Conservation (phyloP, 2,329 filamentous ascomycete genomes). For the Arachnopeziza araneosa region DNA sequence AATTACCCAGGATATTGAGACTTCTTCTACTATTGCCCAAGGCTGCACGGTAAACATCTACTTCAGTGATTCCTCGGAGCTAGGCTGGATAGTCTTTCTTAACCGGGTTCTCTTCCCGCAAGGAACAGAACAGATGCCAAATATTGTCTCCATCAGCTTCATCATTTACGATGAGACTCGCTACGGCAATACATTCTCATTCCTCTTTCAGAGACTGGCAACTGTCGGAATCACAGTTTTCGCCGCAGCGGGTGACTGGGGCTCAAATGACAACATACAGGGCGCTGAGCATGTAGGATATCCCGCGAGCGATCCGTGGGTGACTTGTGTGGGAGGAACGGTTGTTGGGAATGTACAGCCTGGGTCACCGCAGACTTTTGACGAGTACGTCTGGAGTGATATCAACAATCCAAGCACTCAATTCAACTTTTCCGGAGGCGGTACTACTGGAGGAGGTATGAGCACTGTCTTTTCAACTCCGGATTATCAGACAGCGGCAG, state of each 20-base stretch:
- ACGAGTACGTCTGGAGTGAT: conserved; percentile 1
- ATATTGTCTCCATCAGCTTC: neutral
- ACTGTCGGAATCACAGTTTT: neutral
- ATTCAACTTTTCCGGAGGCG: neutral
- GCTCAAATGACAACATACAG: neutral
- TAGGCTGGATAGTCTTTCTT: neutral
- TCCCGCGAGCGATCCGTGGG: neutral
- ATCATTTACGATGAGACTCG: neutral
- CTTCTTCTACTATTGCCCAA: conserved; percentile 1
- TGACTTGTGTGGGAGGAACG: neutral
- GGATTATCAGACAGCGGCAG: neutral
- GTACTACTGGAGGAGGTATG: neutral
- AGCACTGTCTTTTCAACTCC: neutral
- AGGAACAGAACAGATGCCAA: neutral
- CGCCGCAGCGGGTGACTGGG: neutral
- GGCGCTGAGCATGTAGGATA: neutral
- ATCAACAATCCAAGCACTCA: neutral
- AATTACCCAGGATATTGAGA: neutral
- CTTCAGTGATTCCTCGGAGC: neutral
- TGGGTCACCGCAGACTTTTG: neutral
- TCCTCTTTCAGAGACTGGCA: neutral
- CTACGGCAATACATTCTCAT: neutral
- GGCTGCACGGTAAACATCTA: neutral
- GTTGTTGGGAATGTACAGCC: neutral
- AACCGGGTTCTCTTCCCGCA: neutral